Evolutionary conservation across 495 filamentous ascomycete genomes (phyloP).

Genomic region (Penicillium fimorum): DNA sequence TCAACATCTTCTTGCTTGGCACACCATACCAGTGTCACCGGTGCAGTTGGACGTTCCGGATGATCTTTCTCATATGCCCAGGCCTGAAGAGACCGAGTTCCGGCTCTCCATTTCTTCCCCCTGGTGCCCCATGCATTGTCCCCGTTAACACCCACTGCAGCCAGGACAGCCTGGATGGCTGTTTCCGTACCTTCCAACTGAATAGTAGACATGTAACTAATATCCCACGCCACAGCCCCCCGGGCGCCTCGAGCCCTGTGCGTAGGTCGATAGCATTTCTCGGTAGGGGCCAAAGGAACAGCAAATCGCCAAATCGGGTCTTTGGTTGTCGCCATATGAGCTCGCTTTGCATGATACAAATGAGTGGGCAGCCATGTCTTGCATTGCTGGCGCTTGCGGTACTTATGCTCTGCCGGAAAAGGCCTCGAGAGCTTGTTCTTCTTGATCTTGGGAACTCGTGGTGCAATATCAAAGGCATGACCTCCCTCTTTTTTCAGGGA

Average conservation of each 20-base stretch:
- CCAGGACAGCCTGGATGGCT: constrained; percentile 63
- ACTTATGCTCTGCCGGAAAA: constrained; percentile 64
- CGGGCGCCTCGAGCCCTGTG: constrained; percentile 74
- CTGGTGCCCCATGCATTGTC: constrained; percentile 58
- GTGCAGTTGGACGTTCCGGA: constrained; percentile 62
- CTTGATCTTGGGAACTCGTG: constrained; percentile 65
- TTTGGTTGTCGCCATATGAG: constrained; percentile 75
- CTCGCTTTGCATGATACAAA: constrained; percentile 88
- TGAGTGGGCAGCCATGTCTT: constrained; percentile 97
- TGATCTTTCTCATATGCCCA: constrained; percentile 62
- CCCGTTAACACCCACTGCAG: constrained; percentile 55
- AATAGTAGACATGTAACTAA: constrained; percentile 90
- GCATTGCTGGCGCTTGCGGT: constrained; percentile 77
- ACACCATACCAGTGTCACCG: constrained; percentile 72
- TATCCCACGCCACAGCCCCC: constrained; percentile 82
- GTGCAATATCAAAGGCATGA: constrained; percentile 41
- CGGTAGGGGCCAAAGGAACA: constrained; percentile 75
- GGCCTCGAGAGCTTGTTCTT: constrained; percentile 68
- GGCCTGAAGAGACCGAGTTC: constrained; percentile 65
- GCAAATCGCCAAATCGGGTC: constrained; percentile 87
- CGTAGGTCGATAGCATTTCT: constrained; percentile 84
- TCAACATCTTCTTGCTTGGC: constrained; percentile 36
- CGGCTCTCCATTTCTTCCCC: constrained; percentile 71
- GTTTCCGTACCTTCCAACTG: constrained; percentile 65
- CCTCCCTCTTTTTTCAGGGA: constrained; percentile 33